phyloP scores from a whole-genome alignment of 768 basidiomycete species.

The Mycena chlorophos region DNA sequence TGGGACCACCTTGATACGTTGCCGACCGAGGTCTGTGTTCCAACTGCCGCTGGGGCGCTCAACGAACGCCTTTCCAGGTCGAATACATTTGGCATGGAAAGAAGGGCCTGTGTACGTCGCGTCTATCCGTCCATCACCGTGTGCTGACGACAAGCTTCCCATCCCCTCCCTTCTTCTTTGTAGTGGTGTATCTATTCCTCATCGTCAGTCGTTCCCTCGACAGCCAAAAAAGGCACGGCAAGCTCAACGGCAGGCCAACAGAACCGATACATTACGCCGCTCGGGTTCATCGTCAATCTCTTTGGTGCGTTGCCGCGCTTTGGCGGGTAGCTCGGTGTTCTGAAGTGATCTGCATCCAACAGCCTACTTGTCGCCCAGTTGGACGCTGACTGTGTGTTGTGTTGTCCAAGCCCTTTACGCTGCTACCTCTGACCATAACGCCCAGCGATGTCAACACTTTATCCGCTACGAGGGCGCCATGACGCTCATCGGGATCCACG shows the following conservation, averaged over 20 bases:
- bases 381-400: slow-evolving; percentile 38
- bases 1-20: slow-evolving; percentile 59
- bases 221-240: not conserved
- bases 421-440: too few species aligned
- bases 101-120: slow-evolving; percentile 47
- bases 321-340: not conserved
- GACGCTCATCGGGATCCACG: slow-evolving; percentile 52
- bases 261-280: slow-evolving; percentile 66
- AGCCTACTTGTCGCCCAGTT: slow-evolving; percentile 46
- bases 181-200: slow-evolving; percentile 47
- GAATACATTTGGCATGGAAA: slow-evolving; percentile 54
- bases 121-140: not conserved
- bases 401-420: not conserved
- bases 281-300: slow-evolving; percentile 62
- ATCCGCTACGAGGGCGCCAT: slow-evolving; percentile 54
- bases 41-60: not conserved
- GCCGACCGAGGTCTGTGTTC: slow-evolving; percentile 39
- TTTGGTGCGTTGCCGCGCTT: slow-evolving; percentile 33
- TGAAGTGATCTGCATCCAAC: not conserved
- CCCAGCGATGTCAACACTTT: slow-evolving; percentile 43
- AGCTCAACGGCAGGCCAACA: too few species aligned
- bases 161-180: not conserved
- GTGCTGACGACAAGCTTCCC: not conserved
- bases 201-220: slow-evolving; percentile 31
- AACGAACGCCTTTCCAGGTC: slow-evolving; percentile 30